Conservation (phyloP, 2,329 filamentous ascomycete species). For the Emergomyces pasteurianus region DNA sequence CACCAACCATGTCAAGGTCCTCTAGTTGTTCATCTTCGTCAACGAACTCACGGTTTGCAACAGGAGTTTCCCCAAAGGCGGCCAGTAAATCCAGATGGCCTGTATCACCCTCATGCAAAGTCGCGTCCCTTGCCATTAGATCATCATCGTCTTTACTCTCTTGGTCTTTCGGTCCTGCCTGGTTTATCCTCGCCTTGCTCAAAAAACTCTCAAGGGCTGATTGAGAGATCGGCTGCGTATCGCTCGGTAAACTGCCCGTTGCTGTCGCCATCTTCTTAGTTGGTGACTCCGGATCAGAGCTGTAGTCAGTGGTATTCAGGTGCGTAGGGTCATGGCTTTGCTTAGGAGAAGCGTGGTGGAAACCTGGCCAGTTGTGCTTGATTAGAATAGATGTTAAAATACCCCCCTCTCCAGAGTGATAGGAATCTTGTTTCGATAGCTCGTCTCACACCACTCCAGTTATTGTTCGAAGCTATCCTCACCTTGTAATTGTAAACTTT, state of each 20-base stretch:
- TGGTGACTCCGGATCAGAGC: constrained; percentile 14
- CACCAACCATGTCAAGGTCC: constrained; percentile 56
- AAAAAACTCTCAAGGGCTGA: constrained; percentile 32
- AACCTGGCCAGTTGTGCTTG: background rate
- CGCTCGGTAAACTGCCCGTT: constrained; percentile 23
- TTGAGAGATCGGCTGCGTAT: constrained; percentile 35
- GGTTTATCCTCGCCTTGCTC: constrained; percentile 21
- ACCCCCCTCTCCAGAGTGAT: background rate
- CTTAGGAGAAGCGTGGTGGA: background rate
- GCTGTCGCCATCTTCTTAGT: constrained; percentile 22
- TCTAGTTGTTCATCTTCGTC: constrained; percentile 22
- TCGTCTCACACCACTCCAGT: background rate
- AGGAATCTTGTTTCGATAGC: background rate
- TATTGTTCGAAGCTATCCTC: background rate
- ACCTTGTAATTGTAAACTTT: background rate
- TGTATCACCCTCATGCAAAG: constrained; percentile 30
- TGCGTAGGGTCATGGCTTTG: background rate
- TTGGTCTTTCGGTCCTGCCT: constrained; percentile 2
- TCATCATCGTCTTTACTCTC: constrained; percentile 9
- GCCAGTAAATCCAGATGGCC: constrained; percentile 33
- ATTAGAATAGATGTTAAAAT: background rate
- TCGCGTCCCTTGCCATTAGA: constrained; percentile 21
- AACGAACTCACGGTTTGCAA: constrained; percentile 9
- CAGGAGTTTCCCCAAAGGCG: constrained; percentile 22
- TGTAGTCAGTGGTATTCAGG: constrained; percentile 2